A percentile compares a stretch with the other conserved stretches of the same genome.
phyloP scores from a whole-genome alignment of 768 basidiomycete species.

The Coprinopsis strossmayeri region DNA sequence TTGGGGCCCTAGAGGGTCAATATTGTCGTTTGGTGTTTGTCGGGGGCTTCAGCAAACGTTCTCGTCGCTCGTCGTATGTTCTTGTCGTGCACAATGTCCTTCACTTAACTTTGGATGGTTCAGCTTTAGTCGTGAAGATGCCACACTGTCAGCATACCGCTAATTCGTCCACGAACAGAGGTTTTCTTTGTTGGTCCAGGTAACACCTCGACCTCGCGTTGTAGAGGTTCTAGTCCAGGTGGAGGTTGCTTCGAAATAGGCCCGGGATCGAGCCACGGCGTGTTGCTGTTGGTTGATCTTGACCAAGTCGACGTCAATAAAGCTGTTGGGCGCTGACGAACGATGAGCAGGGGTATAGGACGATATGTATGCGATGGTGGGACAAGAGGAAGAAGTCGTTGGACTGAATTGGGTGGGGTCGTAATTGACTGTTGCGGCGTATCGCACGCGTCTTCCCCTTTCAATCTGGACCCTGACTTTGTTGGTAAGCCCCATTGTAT shows the following conservation, averaged over 20 bases:
- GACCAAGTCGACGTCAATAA: neutral
- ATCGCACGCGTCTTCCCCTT: conserved; percentile 2
- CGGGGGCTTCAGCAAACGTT: no score
- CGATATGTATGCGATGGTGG: neutral
- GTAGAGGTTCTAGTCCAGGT: neutral
- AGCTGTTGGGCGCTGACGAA: neutral
- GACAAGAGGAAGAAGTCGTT: neutral
- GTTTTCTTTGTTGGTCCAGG: neutral
- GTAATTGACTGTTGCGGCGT: neutral
- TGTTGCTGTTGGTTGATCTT: neutral
- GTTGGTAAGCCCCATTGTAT: neutral
- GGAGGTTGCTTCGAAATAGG: neutral
- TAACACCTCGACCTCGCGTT: neutral
- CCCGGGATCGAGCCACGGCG: neutral
- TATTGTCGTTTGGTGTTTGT: no score
- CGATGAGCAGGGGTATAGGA: neutral
- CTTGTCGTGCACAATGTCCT: no score
- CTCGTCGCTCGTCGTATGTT: no score
- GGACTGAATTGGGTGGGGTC: conserved; percentile 1
- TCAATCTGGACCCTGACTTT: neutral
- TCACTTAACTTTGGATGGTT: no score
- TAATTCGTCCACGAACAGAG: neutral
- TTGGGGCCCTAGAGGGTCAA: no score
- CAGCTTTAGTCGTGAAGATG: no score
- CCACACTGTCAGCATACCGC: no score